phyloP scores from a whole-genome alignment of 345 rosid genomes.

The Physaria fendleri region DNA sequence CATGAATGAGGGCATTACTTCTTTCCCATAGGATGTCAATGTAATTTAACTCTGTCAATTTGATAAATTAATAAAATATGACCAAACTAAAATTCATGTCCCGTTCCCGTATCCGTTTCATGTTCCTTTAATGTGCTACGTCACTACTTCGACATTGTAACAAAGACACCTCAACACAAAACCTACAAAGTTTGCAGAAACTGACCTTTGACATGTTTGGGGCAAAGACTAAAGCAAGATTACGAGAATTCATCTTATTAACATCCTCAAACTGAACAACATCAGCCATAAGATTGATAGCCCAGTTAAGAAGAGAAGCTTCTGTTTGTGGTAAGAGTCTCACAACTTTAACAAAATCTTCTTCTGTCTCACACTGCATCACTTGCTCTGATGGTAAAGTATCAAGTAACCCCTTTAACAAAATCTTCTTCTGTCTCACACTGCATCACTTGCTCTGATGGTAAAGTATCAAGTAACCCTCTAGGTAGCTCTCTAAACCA shows the following conservation, averaged over 20 bases:
- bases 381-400: constrained; percentile 80
- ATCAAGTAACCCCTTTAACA: constrained; percentile 59
- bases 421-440: constrained; percentile 88
- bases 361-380: constrained; percentile 80
- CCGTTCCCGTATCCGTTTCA: too few species aligned
- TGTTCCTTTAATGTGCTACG: too few species aligned
- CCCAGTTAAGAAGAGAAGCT: constrained; percentile 86
- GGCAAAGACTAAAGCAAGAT: constrained; percentile 90
- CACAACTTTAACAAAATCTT: constrained; percentile 73
- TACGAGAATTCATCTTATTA: constrained; percentile 97
- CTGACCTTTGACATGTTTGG: constrained; percentile 98
- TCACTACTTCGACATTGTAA: not conserved
- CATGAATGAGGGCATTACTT: too few species aligned
- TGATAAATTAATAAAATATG: too few species aligned
- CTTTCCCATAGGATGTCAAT: too few species aligned
- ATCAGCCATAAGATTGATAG: constrained; percentile 93
- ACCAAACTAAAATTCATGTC: too few species aligned
- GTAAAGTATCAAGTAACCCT: constrained; percentile 74
- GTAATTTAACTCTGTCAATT: too few species aligned
- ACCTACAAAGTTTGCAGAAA: not conserved
- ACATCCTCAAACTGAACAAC: constrained; percentile 68
- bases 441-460: constrained; percentile 84
- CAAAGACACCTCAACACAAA: not conserved
- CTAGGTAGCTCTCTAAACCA: constrained; percentile 99
- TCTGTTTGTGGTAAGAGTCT: constrained; percentile 80